A percentile compares a stretch with the other conserved stretches of the same genome.
Evolutionary conservation across 495 filamentous ascomycete species (phyloP).

Genomic region (Podospora tetraspora): DNA sequence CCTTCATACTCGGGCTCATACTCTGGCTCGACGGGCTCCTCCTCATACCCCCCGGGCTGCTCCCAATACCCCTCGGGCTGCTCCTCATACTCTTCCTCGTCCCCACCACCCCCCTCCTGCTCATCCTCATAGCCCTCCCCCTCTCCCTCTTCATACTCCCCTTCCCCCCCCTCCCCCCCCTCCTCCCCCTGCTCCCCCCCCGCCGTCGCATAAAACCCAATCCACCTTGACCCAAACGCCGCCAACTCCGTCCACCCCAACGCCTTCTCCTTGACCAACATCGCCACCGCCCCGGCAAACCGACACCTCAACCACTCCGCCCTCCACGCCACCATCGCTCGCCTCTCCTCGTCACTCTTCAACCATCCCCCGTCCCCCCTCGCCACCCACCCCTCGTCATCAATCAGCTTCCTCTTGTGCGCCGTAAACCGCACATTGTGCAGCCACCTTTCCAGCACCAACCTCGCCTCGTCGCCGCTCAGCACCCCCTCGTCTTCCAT

Average conservation of each 20-base stretch:
- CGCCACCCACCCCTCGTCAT: not conserved
- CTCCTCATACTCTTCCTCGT: not conserved
- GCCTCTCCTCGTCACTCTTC: not conserved
- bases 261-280: not conserved
- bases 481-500: not conserved
- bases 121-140: no score
- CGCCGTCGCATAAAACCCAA: not conserved
- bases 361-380: not conserved
- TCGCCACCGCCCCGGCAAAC: not conserved
- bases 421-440: not conserved
- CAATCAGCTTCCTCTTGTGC: not conserved
- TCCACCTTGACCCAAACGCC: not conserved
- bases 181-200: not conserved
- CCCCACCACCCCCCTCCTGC: no score
- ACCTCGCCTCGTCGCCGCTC: not conserved
- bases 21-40: no score
- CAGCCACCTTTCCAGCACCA: not conserved
- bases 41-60: not conserved
- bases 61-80: not conserved
- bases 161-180: not conserved
- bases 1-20: not conserved
- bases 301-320: not conserved
- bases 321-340: not conserved
- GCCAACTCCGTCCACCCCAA: not conserved
- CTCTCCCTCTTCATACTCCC: not conserved